A percentile compares a stretch with the other conserved stretches of the same genome.
Evolutionary conservation across 1,284 basidiomycete species (phyloP).

Genomic region (Pseudozyma flocculosa): DNA sequence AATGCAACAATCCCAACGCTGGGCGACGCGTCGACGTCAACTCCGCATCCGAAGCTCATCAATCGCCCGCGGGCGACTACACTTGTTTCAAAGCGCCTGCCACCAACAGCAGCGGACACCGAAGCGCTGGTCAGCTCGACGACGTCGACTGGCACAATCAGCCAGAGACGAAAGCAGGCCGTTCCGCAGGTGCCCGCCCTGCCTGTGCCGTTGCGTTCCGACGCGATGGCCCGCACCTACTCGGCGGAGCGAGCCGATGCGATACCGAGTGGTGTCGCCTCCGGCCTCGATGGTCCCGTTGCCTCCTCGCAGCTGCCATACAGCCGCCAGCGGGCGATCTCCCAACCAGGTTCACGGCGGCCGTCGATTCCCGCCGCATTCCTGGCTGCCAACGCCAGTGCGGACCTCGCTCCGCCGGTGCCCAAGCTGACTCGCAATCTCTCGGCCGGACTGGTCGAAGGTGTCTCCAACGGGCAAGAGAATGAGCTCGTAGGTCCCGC

Average conservation of each 20-base stretch:
- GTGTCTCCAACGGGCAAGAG: no score
- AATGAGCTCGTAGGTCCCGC: no score
- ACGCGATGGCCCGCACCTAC: background rate
- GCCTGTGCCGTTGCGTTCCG: background rate
- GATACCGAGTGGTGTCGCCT: background rate
- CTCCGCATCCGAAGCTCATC: no score
- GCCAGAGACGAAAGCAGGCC: slow-evolving; percentile 28
- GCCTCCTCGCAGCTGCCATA: no score
- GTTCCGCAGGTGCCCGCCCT: background rate
- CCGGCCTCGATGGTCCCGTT: no score
- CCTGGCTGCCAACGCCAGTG: slow-evolving; percentile 15
- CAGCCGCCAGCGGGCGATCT: slow-evolving; percentile 31
- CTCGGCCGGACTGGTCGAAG: slow-evolving; percentile 8
- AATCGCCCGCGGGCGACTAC: no score
- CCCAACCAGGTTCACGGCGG: slow-evolving; percentile 36
- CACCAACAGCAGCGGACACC: no score
- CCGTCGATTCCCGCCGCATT: slow-evolving; percentile 39
- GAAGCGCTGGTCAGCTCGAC: slow-evolving; percentile 23
- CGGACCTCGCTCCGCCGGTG: slow-evolving; percentile 25
- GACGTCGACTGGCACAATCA: slow-evolving; percentile 29
- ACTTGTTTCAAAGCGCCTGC: no score
- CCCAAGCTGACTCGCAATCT: slow-evolving; percentile 36
- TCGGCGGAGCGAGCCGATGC: background rate
- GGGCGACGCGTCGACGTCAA: no score
- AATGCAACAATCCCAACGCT: no score